Evolutionary conservation across 495 filamentous ascomycete species (phyloP), one percentile per base, ranked within the genome.

Genomic region (Penicillium desertorum): DNA sequence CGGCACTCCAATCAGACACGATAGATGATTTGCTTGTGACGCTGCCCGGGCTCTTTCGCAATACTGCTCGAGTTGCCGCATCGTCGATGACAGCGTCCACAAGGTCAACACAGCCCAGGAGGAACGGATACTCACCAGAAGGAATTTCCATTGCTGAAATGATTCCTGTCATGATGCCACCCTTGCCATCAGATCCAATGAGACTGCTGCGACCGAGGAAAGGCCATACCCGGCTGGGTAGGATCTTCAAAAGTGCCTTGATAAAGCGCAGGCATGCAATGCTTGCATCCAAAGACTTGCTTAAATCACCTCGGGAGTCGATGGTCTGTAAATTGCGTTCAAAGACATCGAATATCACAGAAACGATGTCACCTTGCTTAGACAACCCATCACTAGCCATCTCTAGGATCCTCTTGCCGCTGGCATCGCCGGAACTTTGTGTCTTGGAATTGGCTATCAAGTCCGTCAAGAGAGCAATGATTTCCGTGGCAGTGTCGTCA

Each of bases 161-260:
- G 59, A 97, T 84, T 30, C 82, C 82, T 23, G 85, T 79, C 57
- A 98, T 79, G 45, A 86, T 80, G 12, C 91, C 88, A 12, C 87
- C 87, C 60, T 84, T 83, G 3, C 88, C 83, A 64, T 88, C 83
- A 27, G 81, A 79, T 36, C 86, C 88, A 45, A 97, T 79, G 23
- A 98, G 79, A 42, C 80, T 79, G 67, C 88, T 95, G 48, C 90
- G 80, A 5, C 87, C 81, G 65, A 98, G 83, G 64, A 92, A 90
- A 4, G 91, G 88, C 93, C 93, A 98, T 2, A 96, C 85, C 56
- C 92, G 77, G 44, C 84, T 86, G 4, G 93, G 92, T 25, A 87
- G 76, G n/a, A 95, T 73, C 6, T 79, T 74, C 4, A 91, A 67
- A 10, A 94, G 71, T 19, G 83, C 84, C 56, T 86, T 79, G 14